phyloP scores from a whole-genome alignment of 78 protist genomes.

The Cavenderia fasciculata region DNA sequence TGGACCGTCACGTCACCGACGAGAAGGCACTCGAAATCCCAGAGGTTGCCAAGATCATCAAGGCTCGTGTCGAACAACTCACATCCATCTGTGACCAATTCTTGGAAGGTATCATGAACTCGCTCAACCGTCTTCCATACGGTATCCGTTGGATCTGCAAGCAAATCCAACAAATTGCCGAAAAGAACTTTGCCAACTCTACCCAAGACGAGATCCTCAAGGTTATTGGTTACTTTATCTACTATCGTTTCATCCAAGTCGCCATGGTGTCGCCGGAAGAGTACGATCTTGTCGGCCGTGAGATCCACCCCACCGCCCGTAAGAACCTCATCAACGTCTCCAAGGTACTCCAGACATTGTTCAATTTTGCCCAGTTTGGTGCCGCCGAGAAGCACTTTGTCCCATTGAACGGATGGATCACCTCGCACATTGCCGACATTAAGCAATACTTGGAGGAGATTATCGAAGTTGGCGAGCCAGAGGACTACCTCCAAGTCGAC shows the following conservation, averaged over 20 bases:
- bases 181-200: slow-evolving; percentile 75
- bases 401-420: slow-evolving; percentile 80
- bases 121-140: slow-evolving; percentile 86
- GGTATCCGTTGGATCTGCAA: slow-evolving; percentile 92
- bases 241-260: slow-evolving; percentile 88
- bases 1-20: slow-evolving; percentile 78
- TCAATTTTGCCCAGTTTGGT: slow-evolving; percentile 83
- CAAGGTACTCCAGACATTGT: slow-evolving; percentile 80
- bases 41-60: slow-evolving; percentile 81
- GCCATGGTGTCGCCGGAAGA: slow-evolving; percentile 85
- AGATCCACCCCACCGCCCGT: slow-evolving; percentile 62
- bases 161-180: slow-evolving; percentile 77
- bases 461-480: slow-evolving; percentile 83
- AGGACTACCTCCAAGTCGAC: slow-evolving; percentile 85
- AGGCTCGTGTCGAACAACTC: slow-evolving; percentile 80
- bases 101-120: slow-evolving; percentile 82
- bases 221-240: slow-evolving; percentile 81
- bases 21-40: slow-evolving; percentile 83
- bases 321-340: slow-evolving; percentile 80
- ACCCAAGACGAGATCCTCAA: slow-evolving; percentile 79
- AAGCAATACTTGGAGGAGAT: slow-evolving; percentile 77
- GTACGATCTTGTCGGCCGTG: slow-evolving; percentile 76
- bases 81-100: slow-evolving; percentile 81
- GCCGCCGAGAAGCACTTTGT: slow-evolving; percentile 75
- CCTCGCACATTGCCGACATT: slow-evolving; percentile 66